A percentile compares a stretch with the other conserved stretches of the same genome.
Conservation (phyloP, 1,139 yeast species). For the Diutina catenulata region DNA sequence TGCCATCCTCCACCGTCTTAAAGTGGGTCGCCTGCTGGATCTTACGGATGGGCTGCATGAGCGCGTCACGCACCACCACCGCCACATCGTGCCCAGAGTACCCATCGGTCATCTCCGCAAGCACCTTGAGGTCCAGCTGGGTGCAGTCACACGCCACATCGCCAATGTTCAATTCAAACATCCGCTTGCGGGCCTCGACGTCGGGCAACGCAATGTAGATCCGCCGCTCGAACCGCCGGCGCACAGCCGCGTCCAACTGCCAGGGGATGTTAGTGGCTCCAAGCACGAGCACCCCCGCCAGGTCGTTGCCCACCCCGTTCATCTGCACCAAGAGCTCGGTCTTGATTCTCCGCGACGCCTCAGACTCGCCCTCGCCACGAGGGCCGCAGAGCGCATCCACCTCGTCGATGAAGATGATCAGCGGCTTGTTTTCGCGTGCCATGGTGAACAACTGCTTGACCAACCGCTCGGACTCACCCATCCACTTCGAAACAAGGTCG, state of each 20-base stretch:
- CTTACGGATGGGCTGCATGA: constrained; percentile 95
- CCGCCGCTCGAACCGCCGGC: constrained; percentile 93
- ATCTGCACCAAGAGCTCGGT: constrained; percentile 94
- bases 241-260: constrained; percentile 96
- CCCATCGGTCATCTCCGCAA: constrained; percentile 94
- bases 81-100: constrained; percentile 97
- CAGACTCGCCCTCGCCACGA: constrained; percentile 96
- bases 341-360: constrained; percentile 90
- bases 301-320: constrained; percentile 98
- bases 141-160: constrained; percentile 74
- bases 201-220: constrained; percentile 95
- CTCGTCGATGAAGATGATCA: constrained; percentile 93
- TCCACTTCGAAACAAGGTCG: constrained; percentile 94
- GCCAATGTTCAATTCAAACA: constrained; percentile 93
- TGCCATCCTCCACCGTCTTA: constrained; percentile 38
- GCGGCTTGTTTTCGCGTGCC: constrained; percentile 95
- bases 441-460: constrained; percentile 88
- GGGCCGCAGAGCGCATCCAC: constrained; percentile 98
- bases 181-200: constrained; percentile 74
- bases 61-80: constrained; percentile 91
- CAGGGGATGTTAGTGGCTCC: constrained; percentile 99
- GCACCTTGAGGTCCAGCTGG: constrained; percentile 57
- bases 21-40: constrained; percentile 96
- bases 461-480: constrained; percentile 95
- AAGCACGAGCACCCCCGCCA: constrained; percentile 82